phyloP scores from a whole-genome alignment of 202 grass and related monocot genomes.

The Setaria italica region DNA sequence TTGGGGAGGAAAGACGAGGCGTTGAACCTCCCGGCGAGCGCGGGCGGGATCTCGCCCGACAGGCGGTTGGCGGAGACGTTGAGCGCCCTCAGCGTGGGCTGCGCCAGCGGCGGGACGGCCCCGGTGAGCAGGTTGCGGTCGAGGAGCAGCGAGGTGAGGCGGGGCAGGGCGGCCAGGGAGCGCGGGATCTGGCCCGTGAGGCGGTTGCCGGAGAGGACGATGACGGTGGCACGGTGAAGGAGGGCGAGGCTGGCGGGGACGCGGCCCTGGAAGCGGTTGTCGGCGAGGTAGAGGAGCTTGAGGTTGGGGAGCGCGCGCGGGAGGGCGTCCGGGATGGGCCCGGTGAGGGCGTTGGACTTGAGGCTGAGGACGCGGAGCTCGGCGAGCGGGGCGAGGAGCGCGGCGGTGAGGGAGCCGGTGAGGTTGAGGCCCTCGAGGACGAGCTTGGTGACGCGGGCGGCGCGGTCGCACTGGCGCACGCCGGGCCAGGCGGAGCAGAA shows the following conservation, averaged over 20 bases:
- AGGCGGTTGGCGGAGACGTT: conserved; percentile 79
- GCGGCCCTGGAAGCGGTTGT: conserved; percentile 63
- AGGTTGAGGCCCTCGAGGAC: conserved; percentile 87
- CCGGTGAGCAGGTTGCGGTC: conserved; percentile 69
- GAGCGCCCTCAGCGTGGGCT: conserved; percentile 63
- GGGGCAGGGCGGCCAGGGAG: conserved; percentile 54
- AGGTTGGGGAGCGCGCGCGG: conserved; percentile 67
- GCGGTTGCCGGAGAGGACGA: conserved; percentile 72
- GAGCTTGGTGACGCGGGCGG: conserved; percentile 80
- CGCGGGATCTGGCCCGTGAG: conserved; percentile 68
- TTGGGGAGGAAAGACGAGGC: conserved; percentile 65
- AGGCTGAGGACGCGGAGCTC: conserved; percentile 93
- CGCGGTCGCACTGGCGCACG: conserved; percentile 60
- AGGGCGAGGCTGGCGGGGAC: conserved; percentile 56
- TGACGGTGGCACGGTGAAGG: conserved; percentile 75
- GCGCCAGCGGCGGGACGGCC: conserved; percentile 53
- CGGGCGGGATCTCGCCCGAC: conserved; percentile 61
- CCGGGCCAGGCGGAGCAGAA: conserved; percentile 73
- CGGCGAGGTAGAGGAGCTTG: conserved; percentile 85
- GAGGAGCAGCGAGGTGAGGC: conserved; percentile 67
- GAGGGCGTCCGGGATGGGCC: conserved; percentile 64
- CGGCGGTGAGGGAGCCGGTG: conserved; percentile 53
- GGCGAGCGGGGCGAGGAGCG: conserved; percentile 62
- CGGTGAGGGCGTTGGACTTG: conserved; percentile 75
- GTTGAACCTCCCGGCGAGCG: conserved; percentile 64